Conservation (phyloP, 805 yeast genomes). For the Saturnispora hagleri region DNA sequence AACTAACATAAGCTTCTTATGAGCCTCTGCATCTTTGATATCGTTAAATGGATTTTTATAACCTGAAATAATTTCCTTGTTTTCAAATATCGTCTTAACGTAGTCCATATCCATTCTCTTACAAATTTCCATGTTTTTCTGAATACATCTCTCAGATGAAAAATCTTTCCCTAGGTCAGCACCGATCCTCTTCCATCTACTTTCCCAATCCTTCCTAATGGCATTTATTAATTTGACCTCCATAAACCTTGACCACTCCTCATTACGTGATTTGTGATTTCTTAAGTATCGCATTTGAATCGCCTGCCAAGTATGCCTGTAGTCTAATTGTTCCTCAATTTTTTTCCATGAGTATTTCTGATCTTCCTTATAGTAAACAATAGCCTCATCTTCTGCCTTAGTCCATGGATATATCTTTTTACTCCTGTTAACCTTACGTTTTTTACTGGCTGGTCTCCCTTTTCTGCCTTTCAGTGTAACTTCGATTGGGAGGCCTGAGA, state of each 20-base stretch:
- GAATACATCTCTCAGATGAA: slow-evolving; percentile 24
- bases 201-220: slow-evolving; percentile 32
- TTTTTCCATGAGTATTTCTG: slow-evolving; percentile 31
- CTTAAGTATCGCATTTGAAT: slow-evolving; percentile 39
- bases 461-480: slow-evolving; percentile 1
- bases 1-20: slow-evolving; percentile 28
- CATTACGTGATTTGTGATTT: slow-evolving; percentile 29
- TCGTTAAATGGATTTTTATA: slow-evolving; percentile 21
- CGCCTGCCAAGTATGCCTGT: slow-evolving; percentile 36
- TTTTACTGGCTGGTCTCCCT: neutral
- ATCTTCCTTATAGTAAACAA: slow-evolving; percentile 31
- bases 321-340: slow-evolving; percentile 26
- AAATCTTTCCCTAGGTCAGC: slow-evolving; percentile 25
- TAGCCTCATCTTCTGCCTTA: slow-evolving; percentile 29
- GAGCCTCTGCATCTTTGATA: slow-evolving; percentile 26
- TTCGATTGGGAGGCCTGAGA: slow-evolving; percentile 6
- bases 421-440: neutral
- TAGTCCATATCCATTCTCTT: slow-evolving; percentile 23
- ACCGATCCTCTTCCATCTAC: slow-evolving; percentile 32
- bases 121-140: slow-evolving; percentile 26
- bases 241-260: slow-evolving; percentile 29
- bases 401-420: slow-evolving; percentile 24
- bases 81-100: slow-evolving; percentile 20
- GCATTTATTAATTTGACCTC: slow-evolving; percentile 24
- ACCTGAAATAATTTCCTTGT: slow-evolving; percentile 22